Percentiles rank a stretch among this genome's conserved stretches.
phyloP scores from a whole-genome alignment of 2,329 filamentous ascomycete species.

The Colletotrichum liaoningense region DNA sequence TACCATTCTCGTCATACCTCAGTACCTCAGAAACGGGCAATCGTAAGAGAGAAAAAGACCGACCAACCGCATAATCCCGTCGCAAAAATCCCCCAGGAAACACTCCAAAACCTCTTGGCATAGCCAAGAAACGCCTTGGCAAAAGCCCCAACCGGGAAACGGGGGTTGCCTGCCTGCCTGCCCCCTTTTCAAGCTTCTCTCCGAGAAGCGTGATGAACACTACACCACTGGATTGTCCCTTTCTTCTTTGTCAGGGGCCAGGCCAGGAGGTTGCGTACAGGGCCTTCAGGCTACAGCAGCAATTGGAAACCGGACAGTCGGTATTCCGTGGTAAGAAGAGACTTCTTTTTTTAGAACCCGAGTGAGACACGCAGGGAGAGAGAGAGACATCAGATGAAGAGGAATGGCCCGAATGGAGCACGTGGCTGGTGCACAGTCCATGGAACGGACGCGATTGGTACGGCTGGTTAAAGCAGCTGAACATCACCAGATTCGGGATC shows the following conservation, averaged over 20 bases:
- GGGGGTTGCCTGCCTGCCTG: no score
- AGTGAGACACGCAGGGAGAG: no score
- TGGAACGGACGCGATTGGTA: neutral
- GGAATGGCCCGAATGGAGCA: neutral
- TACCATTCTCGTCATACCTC: no score
- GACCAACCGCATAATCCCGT: neutral
- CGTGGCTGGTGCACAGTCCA: neutral
- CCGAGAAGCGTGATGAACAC: no score
- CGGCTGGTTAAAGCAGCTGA: neutral
- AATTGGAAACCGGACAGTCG: slow-evolving; percentile 25
- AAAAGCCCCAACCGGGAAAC: no score
- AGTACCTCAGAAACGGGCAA: no score
- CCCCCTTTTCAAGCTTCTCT: no score
- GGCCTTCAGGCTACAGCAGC: neutral
- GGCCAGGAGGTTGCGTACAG: neutral
- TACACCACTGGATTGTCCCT: no score
- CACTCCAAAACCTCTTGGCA: slow-evolving; percentile 17
- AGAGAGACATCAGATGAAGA: slow-evolving; percentile 11
- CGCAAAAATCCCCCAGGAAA: neutral
- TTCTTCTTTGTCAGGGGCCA: neutral
- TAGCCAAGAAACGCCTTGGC: neutral
- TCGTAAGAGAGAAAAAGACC: no score
- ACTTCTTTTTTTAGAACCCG: neutral
- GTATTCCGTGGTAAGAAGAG: neutral
- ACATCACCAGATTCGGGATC: neutral